Evolutionary conservation across 768 basidiomycete species (phyloP), one percentile per base, ranked within the genome.

Genomic region (Calocera viscosa): DNA sequence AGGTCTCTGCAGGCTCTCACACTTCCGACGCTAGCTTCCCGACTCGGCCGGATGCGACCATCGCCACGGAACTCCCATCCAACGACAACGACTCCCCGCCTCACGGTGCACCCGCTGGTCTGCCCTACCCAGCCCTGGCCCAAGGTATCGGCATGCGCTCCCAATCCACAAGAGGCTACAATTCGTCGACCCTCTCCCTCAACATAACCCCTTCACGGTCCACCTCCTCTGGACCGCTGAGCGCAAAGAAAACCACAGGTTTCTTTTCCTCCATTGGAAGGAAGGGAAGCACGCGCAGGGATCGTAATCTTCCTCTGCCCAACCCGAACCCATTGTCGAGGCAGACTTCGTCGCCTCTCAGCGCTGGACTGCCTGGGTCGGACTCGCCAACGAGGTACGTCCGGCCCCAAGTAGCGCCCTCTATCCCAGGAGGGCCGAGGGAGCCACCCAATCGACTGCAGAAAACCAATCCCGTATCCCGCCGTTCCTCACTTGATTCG

Each of bases 21-120:
- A 83, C 84, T 17, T 89, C 90, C 2, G 88, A 89, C 70, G 82
- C 82, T 47, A 90, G 90, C 0, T 92, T 92, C 75, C 89, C 90
- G 17, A 82, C 82, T 30, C 85, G 90, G 32, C 79, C 85, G n/a
- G 90, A 92, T 71, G 88, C 90, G 11, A 85, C 83, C 66, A 79
- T 80, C 28, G 90, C 90, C 5, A 91, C 90, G 1, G 90, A 92
- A 74, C 80, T 92, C 14, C 80, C 85, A 2, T 72, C 76, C 38
- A 79, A 77, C 64, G 77, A 66, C 66, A 77, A 71, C 22, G 78
- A 76, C 63, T 84, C 87, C 16, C 80, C 81, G 0, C 80, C 86
- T n/a, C 82, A 79, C 65, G 76, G 80, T 8, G 83, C 84, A 0
- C 83, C 86, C 0, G 73, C 81, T 2, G 67, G 72, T 3, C 81